Evolutionary conservation across 2,329 filamentous ascomycete species (phyloP).

Genomic region (Beauveria varroae): DNA sequence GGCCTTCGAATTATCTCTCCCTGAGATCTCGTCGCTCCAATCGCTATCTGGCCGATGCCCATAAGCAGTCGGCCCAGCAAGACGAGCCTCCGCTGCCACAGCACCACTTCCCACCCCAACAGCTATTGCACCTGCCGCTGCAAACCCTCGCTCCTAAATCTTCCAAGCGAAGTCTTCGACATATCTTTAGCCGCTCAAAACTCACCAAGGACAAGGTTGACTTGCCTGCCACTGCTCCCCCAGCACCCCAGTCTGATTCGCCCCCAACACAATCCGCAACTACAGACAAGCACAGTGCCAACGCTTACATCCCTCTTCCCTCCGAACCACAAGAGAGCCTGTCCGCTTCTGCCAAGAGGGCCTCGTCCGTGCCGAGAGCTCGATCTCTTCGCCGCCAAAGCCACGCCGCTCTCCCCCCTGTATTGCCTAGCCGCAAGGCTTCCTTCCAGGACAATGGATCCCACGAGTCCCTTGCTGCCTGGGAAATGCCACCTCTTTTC

Average conservation of each 20-base stretch:
- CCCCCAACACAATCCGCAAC: background rate
- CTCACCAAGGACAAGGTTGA: constrained; percentile 3
- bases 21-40: constrained; percentile 10
- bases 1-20: constrained; percentile 9
- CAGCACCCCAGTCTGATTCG: background rate
- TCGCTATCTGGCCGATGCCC: background rate
- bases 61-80: background rate
- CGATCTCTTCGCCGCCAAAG: constrained; percentile 2
- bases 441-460: constrained; percentile 10
- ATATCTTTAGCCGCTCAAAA: constrained; percentile 12
- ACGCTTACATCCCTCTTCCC: background rate
- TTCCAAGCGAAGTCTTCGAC: constrained; percentile 7
- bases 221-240: background rate
- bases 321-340: background rate
- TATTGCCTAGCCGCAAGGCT: background rate
- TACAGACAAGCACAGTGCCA: background rate
- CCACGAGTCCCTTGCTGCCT: constrained; percentile 34
- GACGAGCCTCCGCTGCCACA: background rate
- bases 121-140: background rate
- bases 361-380: constrained; percentile 1
- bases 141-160: background rate
- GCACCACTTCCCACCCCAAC: background rate
- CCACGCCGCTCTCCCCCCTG: background rate
- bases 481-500: constrained; percentile 71
- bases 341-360: background rate